Conservation (phyloP, 2,329 filamentous ascomycete species). For the Didymella arachidicola region DNA sequence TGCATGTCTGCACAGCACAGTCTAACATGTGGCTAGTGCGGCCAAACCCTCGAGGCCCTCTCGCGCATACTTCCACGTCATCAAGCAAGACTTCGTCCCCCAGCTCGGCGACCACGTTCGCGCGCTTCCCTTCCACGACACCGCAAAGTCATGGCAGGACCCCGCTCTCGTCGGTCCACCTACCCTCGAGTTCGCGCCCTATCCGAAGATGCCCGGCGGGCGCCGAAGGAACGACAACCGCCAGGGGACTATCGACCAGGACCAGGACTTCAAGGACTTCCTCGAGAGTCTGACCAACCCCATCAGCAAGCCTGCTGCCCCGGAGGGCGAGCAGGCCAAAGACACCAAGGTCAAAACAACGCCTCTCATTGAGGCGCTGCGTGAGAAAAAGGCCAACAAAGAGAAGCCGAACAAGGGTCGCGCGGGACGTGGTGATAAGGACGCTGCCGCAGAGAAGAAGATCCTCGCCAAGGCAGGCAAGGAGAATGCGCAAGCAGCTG, state of each 20-base stretch:
- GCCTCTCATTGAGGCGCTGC: slow-evolving; percentile 86
- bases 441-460: slow-evolving; percentile 60
- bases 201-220: slow-evolving; percentile 79
- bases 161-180: slow-evolving; percentile 79
- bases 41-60: slow-evolving; percentile 84
- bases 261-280: slow-evolving; percentile 94
- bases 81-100: slow-evolving; percentile 72
- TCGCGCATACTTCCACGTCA: slow-evolving; percentile 82
- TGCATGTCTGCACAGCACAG: background rate
- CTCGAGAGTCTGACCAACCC: slow-evolving; percentile 84
- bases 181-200: slow-evolving; percentile 80
- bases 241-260: slow-evolving; percentile 95
- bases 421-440: slow-evolving; percentile 64
- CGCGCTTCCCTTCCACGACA: slow-evolving; percentile 77
- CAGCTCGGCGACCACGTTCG: slow-evolving; percentile 75
- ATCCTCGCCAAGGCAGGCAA: slow-evolving; percentile 44
- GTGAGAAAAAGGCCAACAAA: slow-evolving; percentile 87
- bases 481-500: slow-evolving; percentile 36
- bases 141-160: slow-evolving; percentile 76
- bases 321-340: slow-evolving; percentile 62
- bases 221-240: slow-evolving; percentile 81
- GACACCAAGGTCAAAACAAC: slow-evolving; percentile 78
- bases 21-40: slow-evolving; percentile 32
- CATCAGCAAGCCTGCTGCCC: slow-evolving; percentile 62
- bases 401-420: slow-evolving; percentile 65